Percentiles rank a stretch among this genome's conserved stretches.
These are phyloP conservation scores for Geotrichum phurueaensis DNA, from an alignment of 1,139 yeast species.

Conservation along the genomic window DNA sequence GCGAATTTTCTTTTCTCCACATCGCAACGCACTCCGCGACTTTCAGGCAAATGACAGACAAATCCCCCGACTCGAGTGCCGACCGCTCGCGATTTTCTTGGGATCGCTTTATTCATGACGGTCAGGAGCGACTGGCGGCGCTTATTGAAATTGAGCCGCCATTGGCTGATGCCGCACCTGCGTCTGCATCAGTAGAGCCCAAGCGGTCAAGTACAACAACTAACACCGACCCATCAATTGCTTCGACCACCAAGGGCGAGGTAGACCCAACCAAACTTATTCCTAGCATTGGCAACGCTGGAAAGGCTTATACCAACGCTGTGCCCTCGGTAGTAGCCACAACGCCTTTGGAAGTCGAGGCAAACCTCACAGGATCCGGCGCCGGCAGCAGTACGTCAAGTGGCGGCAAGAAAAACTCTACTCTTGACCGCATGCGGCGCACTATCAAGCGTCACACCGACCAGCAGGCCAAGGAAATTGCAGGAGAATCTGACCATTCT, in stretches of 20 bases:
- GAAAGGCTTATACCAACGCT: background rate
- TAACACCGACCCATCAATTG: background rate
- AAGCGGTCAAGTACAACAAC: background rate
- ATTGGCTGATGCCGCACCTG: background rate
- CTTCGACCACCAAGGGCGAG: background rate
- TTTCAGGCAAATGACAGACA: background rate
- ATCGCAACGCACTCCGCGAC: background rate
- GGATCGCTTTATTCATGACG: constrained; percentile 13
- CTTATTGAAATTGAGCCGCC: constrained; percentile 8
- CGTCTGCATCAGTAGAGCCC: background rate
- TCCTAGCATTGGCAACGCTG: background rate
- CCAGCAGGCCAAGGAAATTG: background rate
- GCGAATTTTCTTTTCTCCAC: background rate
- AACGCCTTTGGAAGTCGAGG: background rate
- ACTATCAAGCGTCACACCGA: constrained; percentile 1
- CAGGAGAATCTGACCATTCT: background rate
- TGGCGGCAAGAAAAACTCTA: background rate
- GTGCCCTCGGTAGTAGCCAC: background rate
- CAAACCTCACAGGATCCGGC: background rate
- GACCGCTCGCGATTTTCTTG: constrained; percentile 12
- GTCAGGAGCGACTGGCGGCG: constrained; percentile 12
- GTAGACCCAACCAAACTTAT: background rate
- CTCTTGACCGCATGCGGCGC: constrained; percentile 11
- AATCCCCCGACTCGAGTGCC: background rate
- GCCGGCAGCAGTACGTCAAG: background rate